Evolutionary conservation across 371 early-diverging fungal genomes (phyloP), one percentile per base, ranked within the genome.

Genomic region (Actinomortierella wolfii): DNA sequence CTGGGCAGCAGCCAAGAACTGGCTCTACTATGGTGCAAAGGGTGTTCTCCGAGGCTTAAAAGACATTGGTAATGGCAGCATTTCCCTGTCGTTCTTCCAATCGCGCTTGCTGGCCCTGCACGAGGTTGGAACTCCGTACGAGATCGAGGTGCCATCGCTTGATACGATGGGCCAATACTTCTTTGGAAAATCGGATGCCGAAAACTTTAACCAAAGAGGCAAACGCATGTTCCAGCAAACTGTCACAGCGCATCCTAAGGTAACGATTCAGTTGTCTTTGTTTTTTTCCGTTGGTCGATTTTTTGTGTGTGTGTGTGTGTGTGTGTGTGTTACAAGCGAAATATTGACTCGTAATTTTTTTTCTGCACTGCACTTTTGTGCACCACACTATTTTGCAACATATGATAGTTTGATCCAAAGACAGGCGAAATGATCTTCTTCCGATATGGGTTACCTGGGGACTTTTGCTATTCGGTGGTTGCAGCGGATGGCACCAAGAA

Each of bases 221-320:
- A 23, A 44, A 18, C 48, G 29, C 15, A 55, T 61, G 5, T 28
- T 18, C 4, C 20, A 24, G 25, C 64, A 64, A 14, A 55, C 54
- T 1, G 51, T 56, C 29, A 64, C 71, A 7, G 71, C 71, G 3
- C 71, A 70, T 55, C 71, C 71, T 1, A 70, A 70, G 71, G 71
- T 70, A 71, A 47, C n/a, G n/a, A n/a, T n/a, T n/a, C n/a, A n/a
- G n/a, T n/a, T n/a, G 15, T 41, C 41, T 41, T 41, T 41, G 8
- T 41, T 41, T 41, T 41, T 41, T 41, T 41, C 15, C 15, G 8
- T 41, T 41, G 57, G 23, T 2, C 18, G 1, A 1, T 18, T n/a
- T n/a, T n/a, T n/a, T n/a, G n/a, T n/a, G n/a, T n/a, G n/a, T n/a
- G n/a, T n/a, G n/a, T n/a, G n/a, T n/a, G n/a, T n/a, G n/a, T n/a